These are phyloP conservation scores for Colletotrichum higginsianum DNA, from an alignment of 2,329 filamentous ascomycete species.

Conservation along the genomic window DNA sequence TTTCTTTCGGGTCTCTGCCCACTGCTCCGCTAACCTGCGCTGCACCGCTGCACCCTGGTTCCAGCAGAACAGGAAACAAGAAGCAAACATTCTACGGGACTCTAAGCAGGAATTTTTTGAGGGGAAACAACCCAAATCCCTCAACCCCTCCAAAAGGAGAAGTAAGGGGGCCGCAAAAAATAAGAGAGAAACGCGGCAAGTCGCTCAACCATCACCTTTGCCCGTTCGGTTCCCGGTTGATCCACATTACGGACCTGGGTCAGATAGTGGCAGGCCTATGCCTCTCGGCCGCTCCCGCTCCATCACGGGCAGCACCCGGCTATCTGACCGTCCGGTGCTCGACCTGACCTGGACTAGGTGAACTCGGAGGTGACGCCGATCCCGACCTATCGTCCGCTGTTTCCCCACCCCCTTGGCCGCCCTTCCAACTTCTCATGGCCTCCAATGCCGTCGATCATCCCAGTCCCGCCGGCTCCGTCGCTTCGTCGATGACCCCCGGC, in stretches of 20 bases:
- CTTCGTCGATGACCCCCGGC: slow-evolving; percentile 35
- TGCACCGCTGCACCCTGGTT: slow-evolving; percentile 22
- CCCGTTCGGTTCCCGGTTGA: slow-evolving; percentile 7
- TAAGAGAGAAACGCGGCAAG: slow-evolving; percentile 2
- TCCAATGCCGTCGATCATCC: slow-evolving; percentile 41
- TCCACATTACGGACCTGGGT: slow-evolving; percentile 12
- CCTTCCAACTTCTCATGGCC: slow-evolving; percentile 33
- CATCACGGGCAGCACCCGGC: slow-evolving; percentile 34
- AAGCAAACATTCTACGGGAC: slow-evolving; percentile 1
- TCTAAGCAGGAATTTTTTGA: too few species aligned
- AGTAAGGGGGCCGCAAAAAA: slow-evolving; percentile 5
- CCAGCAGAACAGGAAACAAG: slow-evolving; percentile 10
- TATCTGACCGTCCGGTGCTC: slow-evolving; percentile 29
- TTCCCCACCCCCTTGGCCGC: background rate
- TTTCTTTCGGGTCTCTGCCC: slow-evolving; percentile 9
- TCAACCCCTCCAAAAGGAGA: background rate
- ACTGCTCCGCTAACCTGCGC: slow-evolving; percentile 9
- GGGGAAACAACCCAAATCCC: background rate
- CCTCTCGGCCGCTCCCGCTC: slow-evolving; percentile 20
- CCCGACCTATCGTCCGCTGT: background rate
- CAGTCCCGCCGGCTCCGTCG: slow-evolving; percentile 41
- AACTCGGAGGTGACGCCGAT: background rate
- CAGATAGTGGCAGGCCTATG: slow-evolving; percentile 13
- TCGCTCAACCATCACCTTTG: slow-evolving; percentile 15
- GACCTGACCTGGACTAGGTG: slow-evolving; percentile 15